Conservation (phyloP, 164 flowering plant genomes). For the Annona squamosa region DNA sequence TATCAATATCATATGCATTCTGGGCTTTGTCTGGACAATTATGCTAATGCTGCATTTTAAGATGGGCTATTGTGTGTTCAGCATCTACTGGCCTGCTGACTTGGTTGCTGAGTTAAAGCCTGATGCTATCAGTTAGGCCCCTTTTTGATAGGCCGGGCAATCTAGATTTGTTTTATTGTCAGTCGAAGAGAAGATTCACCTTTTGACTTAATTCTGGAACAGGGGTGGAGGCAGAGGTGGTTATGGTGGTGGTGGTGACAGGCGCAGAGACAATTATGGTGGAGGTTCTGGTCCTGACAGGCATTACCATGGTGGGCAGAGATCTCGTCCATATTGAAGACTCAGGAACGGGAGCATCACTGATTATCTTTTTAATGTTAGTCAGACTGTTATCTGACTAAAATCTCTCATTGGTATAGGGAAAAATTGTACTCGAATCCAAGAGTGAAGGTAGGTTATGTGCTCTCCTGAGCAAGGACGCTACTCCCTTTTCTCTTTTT, state of each 20-base stretch:
- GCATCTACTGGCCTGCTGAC: background rate
- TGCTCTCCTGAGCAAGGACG: conserved; percentile 18
- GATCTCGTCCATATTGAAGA: conserved; percentile 80
- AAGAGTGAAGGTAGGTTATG: conserved; percentile 41
- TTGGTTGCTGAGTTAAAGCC: background rate
- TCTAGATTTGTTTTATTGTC: background rate
- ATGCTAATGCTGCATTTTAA: no score
- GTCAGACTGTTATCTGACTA: conserved; percentile 33
- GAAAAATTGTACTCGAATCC: conserved; percentile 19
- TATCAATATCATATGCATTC: no score
- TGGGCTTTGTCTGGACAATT: no score
- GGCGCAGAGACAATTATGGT: conserved; percentile 75
- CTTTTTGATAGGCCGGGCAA: background rate
- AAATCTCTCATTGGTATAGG: conserved; percentile 19
- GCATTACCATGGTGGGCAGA: conserved; percentile 69
- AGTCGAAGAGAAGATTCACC: background rate
- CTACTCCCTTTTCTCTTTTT: conserved; percentile 10
- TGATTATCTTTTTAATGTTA: conserved; percentile 34
- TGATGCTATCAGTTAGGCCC: background rate
- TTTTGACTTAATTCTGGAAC: conserved; percentile 8
- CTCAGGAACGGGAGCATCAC: conserved; percentile 3
- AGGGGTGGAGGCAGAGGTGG: conserved; percentile 92
- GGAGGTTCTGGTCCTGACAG: conserved; percentile 89
- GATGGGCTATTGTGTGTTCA: no score
- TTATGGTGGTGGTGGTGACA: conserved; percentile 69